These are phyloP conservation scores for Schwanniomyces sp. DNA, from an alignment of 805 yeast species.

Conservation along the genomic window DNA sequence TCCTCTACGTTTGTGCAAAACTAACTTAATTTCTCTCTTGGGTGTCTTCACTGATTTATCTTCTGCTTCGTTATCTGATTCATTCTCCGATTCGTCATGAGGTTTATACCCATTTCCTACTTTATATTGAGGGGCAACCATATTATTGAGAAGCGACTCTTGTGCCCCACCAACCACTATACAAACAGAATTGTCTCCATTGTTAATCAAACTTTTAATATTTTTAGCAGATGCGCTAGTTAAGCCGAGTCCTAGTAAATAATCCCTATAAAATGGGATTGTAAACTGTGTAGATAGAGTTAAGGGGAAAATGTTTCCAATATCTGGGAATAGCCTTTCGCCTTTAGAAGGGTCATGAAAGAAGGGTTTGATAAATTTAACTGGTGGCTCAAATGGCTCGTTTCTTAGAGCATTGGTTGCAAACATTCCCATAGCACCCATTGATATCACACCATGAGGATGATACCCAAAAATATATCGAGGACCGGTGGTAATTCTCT, in stretches of 20 bases:
- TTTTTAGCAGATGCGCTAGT: slow-evolving; percentile 80
- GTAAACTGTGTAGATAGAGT: slow-evolving; percentile 83
- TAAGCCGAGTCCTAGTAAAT: slow-evolving; percentile 74
- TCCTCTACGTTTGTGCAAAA: slow-evolving; percentile 78
- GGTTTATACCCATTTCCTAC: slow-evolving; percentile 35
- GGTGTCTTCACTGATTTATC: neutral
- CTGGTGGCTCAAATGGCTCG: slow-evolving; percentile 41
- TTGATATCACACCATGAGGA: slow-evolving; percentile 94
- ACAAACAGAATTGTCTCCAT: slow-evolving; percentile 71
- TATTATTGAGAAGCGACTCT: slow-evolving; percentile 64
- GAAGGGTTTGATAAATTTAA: slow-evolving; percentile 29
- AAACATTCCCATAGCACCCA: slow-evolving; percentile 85
- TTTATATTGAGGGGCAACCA: slow-evolving; percentile 31
- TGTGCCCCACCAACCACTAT: slow-evolving; percentile 97
- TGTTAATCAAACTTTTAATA: slow-evolving; percentile 59
- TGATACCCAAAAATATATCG: slow-evolving; percentile 89
- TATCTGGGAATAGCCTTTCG: slow-evolving; percentile 73
- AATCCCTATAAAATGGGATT: slow-evolving; percentile 85
- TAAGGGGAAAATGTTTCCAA: slow-evolving; percentile 68
- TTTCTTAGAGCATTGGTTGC: slow-evolving; percentile 55
- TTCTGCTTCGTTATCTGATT: slow-evolving; percentile 3
- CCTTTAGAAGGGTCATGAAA: slow-evolving; percentile 71
- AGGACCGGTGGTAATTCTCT: slow-evolving; percentile 54
- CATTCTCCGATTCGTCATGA: slow-evolving; percentile 9
- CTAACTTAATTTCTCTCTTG: slow-evolving; percentile 58